phyloP scores from a whole-genome alignment of 306 rosid species.

The Prinsepia uniflora region DNA sequence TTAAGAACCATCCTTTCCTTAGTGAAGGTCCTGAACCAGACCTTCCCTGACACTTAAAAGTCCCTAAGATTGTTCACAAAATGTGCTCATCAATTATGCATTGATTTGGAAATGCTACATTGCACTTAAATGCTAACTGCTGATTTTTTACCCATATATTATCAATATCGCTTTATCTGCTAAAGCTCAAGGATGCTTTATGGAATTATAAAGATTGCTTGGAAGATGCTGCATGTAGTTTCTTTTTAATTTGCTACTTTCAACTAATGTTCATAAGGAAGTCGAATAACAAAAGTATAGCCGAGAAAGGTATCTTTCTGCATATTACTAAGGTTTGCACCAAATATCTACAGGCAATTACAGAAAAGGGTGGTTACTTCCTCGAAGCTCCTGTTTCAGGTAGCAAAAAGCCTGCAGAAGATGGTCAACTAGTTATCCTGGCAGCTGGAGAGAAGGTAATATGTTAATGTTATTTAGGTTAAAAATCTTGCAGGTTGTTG shows the following conservation, averaged over 20 bases:
- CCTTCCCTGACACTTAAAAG: neutral
- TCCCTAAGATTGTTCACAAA: neutral
- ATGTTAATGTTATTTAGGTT: constrained; percentile 1
- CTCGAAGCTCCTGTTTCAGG: constrained; percentile 97
- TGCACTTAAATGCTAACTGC: neutral
- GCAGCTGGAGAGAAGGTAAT: constrained; percentile 80
- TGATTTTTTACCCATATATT: neutral
- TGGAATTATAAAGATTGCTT: neutral
- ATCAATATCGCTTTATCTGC: neutral
- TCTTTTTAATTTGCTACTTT: neutral
- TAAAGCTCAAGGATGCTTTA: neutral
- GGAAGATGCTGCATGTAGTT: neutral
- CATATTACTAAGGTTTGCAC: constrained; percentile 21
- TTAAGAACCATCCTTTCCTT: neutral
- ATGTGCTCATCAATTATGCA: constrained; percentile 2
- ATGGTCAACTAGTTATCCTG: constrained; percentile 84
- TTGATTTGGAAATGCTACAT: neutral
- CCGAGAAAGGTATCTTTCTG: constrained; percentile 14
- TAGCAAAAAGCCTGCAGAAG: constrained; percentile 99
- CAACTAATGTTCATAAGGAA: neutral
- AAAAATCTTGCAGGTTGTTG: neutral
- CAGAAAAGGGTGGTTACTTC: constrained; percentile 55
- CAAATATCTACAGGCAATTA: constrained; percentile 52
- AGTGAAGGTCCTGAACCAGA: neutral
- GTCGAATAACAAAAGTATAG: neutral